Percentiles rank a stretch among this genome's conserved stretches.
Evolutionary conservation across 2,329 filamentous ascomycete species (phyloP).

Genomic region (Aspergillus vadensis): DNA sequence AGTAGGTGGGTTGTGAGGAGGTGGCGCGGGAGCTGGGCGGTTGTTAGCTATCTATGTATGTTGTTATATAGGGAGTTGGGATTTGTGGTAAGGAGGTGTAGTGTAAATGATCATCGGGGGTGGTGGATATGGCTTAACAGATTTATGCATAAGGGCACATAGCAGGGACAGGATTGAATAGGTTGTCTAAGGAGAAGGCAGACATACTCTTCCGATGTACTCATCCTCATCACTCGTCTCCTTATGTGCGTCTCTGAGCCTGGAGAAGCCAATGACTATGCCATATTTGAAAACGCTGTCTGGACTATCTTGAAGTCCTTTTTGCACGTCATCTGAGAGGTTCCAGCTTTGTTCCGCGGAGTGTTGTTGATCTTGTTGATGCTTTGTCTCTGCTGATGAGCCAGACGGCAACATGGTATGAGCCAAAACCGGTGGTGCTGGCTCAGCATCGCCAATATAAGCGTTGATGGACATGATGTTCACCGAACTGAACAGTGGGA

Average conservation of each 20-base stretch:
- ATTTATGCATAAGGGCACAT: not conserved
- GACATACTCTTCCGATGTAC: conserved; percentile 34
- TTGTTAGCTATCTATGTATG: conserved; percentile 6
- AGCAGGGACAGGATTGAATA: too few relatives aligned
- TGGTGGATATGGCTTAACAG: not conserved
- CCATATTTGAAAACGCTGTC: conserved; percentile 31
- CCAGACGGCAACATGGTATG: conserved; percentile 28
- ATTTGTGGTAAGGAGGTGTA: not conserved
- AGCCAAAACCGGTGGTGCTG: conserved; percentile 36
- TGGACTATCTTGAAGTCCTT: conserved; percentile 20
- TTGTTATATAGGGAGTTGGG: not conserved
- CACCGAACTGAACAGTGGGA: not conserved
- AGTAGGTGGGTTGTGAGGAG: conserved; percentile 29
- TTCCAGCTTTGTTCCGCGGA: conserved; percentile 26
- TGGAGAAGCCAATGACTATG: conserved; percentile 37
- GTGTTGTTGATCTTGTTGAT: not conserved
- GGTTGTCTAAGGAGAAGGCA: not conserved
- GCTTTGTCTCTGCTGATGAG: not conserved
- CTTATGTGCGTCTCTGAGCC: conserved; percentile 24
- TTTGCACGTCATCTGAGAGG: conserved; percentile 27
- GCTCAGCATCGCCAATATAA: conserved; percentile 31
- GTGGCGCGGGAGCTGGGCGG: conserved; percentile 32
- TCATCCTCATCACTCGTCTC: conserved; percentile 28
- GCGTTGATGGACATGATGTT: conserved; percentile 18
- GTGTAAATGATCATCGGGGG: too few relatives aligned